Conservation (phyloP, 148 eudicot genomes). For the Camellia sinensis region DNA sequence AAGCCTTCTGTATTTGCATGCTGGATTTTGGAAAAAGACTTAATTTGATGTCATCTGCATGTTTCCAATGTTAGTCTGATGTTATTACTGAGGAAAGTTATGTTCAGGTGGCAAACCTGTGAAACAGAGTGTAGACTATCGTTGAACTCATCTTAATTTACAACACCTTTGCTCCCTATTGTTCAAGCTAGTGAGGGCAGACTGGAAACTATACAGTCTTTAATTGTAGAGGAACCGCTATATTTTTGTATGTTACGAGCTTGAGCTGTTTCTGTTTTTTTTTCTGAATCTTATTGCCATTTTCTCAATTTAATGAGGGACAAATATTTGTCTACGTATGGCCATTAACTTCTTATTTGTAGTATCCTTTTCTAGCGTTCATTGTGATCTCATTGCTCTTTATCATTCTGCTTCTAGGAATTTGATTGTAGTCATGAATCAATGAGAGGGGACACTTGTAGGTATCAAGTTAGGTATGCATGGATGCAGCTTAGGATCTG, state of each 20-base stretch:
- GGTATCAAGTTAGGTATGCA: conserved; percentile 61
- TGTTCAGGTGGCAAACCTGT: not conserved
- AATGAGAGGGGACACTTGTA: conserved; percentile 53
- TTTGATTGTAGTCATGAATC: conserved; percentile 18
- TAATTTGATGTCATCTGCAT: not conserved
- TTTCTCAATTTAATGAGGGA: not conserved
- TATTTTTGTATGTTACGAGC: not conserved
- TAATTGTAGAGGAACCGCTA: not conserved
- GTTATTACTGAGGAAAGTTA: not conserved
- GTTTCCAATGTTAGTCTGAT: not conserved
- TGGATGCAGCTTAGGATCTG: conserved; percentile 66
- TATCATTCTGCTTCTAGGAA: conserved; percentile 21
- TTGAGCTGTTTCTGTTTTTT: not conserved
- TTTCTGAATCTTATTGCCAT: conserved; percentile 1
- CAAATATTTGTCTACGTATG: not conserved
- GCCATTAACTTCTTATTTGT: not conserved
- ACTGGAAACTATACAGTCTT: not conserved
- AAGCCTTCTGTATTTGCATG: not conserved
- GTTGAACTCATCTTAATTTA: not conserved
- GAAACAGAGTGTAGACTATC: not conserved
- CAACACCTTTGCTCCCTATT: not conserved
- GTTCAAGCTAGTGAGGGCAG: not conserved
- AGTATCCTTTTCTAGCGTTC: not conserved
- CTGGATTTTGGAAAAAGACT: not conserved
- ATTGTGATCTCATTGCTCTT: not conserved